A percentile compares a stretch with the other conserved stretches of the same genome.
Evolutionary conservation across 768 basidiomycete species (phyloP).

Genomic region (Aureoboletus auriporus): DNA sequence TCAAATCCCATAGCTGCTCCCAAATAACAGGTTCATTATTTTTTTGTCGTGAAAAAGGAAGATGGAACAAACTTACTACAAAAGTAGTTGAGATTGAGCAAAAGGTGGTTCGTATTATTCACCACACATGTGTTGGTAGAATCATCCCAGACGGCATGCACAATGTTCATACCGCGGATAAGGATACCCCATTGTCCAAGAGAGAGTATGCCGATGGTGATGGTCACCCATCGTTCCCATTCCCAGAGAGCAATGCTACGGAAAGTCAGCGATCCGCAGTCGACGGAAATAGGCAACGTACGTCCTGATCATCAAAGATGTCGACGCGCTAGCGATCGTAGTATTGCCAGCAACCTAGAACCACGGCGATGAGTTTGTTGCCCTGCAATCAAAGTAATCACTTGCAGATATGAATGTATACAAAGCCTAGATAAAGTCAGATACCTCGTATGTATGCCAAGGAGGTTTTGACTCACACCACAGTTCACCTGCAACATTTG

Average conservation of each 20-base stretch:
- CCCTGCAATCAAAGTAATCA: background rate
- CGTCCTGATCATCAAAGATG: slow-evolving; percentile 70
- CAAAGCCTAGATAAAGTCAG: slow-evolving; percentile 41
- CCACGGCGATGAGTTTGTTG: slow-evolving; percentile 1
- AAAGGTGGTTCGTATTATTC: slow-evolving; percentile 46
- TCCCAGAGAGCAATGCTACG: slow-evolving; percentile 69
- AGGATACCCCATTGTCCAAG: slow-evolving; percentile 64
- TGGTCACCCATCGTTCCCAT: slow-evolving; percentile 45
- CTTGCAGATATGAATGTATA: slow-evolving; percentile 67
- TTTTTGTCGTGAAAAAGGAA: background rate
- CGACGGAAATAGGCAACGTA: slow-evolving; percentile 20
- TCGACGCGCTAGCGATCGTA: slow-evolving; percentile 31
- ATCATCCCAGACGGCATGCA: slow-evolving; percentile 52
- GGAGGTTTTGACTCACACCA: slow-evolving; percentile 35
- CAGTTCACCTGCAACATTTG: slow-evolving; percentile 48
- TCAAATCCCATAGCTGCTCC: slow-evolving; percentile 65
- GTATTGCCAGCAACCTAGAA: slow-evolving; percentile 24
- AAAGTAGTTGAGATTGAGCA: slow-evolving; percentile 65
- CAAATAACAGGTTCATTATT: background rate
- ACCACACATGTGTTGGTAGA: slow-evolving; percentile 44
- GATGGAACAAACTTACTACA: slow-evolving; percentile 48
- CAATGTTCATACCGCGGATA: slow-evolving; percentile 65
- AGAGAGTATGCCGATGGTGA: slow-evolving; percentile 50
- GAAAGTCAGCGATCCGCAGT: slow-evolving; percentile 20
- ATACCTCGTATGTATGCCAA: background rate